phyloP scores from a whole-genome alignment of 164 flowering plant genomes.

The Brasenia schreberi region DNA sequence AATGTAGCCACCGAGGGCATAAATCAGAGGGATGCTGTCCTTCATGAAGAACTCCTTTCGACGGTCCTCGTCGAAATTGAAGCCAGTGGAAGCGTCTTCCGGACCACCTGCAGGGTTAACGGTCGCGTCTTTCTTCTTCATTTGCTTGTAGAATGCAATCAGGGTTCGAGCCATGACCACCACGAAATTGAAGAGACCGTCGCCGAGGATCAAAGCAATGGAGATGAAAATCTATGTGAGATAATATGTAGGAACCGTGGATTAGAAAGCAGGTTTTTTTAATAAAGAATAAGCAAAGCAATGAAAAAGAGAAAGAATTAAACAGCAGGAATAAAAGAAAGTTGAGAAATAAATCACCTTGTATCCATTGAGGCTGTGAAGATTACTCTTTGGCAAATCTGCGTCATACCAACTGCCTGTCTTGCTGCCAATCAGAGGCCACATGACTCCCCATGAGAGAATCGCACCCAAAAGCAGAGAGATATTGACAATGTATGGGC shows the following conservation, averaged over 20 bases:
- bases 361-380: conserved; percentile 46
- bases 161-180: conserved; percentile 15
- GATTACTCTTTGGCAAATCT: conserved; percentile 7
- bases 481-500: conserved; percentile 30
- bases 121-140: conserved; percentile 2
- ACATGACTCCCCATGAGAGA: conserved; percentile 34
- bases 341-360: conserved; percentile 14
- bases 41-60: conserved; percentile 29
- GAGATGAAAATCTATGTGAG: conserved; percentile 22
- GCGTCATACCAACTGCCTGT: conserved; percentile 35
- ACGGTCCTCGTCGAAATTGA: conserved; percentile 22
- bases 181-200: conserved; percentile 27
- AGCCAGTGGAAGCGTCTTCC: neutral
- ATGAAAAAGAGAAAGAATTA: neutral
- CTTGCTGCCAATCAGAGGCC: conserved; percentile 28
- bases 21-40: conserved; percentile 38
- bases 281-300: neutral
- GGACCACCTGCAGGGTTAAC: conserved; percentile 1
- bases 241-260: neutral
- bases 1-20: conserved; percentile 30
- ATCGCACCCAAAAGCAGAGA: conserved; percentile 30
- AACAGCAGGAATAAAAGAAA: neutral
- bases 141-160: conserved; percentile 6
- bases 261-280: neutral
- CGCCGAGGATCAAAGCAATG: conserved; percentile 24